These are phyloP conservation scores for Mycena sanguinolenta DNA, from an alignment of 768 basidiomycete species.

Conservation along the genomic window DNA sequence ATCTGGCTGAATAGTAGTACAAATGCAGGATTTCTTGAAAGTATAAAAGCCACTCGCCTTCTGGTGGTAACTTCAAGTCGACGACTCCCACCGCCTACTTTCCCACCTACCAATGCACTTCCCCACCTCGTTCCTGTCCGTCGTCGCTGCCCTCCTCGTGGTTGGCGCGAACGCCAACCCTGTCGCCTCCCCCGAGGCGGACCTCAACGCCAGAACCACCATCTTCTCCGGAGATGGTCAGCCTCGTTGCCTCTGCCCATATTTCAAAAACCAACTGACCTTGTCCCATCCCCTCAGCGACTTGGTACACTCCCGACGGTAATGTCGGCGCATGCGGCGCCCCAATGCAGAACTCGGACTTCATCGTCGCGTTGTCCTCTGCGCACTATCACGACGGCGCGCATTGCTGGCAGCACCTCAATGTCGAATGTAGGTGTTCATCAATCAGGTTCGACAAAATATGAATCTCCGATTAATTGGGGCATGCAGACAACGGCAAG, in stretches of 20 bases:
- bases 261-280: neutral
- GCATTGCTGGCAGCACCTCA: neutral
- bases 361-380: neutral
- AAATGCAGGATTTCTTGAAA: neutral
- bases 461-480: too few relatives aligned
- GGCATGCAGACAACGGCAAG: too few relatives aligned
- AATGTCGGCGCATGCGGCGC: neutral
- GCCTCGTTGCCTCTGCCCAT: neutral
- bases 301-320: neutral
- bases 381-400: neutral
- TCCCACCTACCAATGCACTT: neutral
- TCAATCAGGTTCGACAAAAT: neutral
- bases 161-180: neutral
- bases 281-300: neutral
- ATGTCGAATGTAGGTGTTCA: neutral
- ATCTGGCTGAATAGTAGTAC: too few relatives aligned
- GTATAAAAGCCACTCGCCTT: neutral
- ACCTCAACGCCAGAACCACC: neutral
- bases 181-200: neutral
- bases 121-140: neutral
- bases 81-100: neutral
- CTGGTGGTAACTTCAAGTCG: neutral
- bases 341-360: neutral
- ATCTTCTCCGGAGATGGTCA: neutral
- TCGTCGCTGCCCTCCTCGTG: neutral